A percentile compares a stretch with the other conserved stretches of the same genome.
Evolutionary conservation across 2,329 filamentous ascomycete species (phyloP).

Genomic region (Xylariaceae sp.): DNA sequence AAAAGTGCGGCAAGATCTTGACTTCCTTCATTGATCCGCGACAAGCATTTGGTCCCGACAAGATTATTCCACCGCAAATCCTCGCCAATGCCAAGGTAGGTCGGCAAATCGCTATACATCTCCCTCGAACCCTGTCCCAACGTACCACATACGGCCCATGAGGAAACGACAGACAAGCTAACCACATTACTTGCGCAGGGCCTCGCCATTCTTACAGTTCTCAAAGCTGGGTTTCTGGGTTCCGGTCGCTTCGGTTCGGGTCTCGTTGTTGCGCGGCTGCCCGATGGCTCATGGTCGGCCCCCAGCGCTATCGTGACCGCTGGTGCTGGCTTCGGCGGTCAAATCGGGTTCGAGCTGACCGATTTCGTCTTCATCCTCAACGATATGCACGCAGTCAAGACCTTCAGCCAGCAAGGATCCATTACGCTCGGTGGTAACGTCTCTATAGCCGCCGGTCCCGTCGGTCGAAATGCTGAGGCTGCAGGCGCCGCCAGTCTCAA

Average conservation of each 20-base stretch:
- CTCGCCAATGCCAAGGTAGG: conserved; percentile 85
- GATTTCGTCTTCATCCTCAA: conserved; percentile 99
- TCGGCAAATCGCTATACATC: neutral
- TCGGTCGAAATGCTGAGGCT: conserved; percentile 93
- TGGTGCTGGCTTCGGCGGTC: conserved; percentile 78
- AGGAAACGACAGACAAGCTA: conserved; percentile 1
- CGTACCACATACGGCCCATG: neutral
- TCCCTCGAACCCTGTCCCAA: neutral
- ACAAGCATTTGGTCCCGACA: conserved; percentile 92
- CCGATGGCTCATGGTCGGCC: conserved; percentile 76
- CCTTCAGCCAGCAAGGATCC: conserved; percentile 88
- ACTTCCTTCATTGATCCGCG: conserved; percentile 90
- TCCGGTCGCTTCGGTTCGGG: conserved; percentile 79
- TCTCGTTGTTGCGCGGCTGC: conserved; percentile 73
- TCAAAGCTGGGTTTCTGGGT: conserved; percentile 83
- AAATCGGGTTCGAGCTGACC: conserved; percentile 83
- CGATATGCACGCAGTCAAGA: conserved; percentile 81
- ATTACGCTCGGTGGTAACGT: conserved; percentile 95
- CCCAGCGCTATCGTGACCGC: conserved; percentile 77
- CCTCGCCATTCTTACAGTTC: conserved; percentile 78
- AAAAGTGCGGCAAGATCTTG: conserved; percentile 94
- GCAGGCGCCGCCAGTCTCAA: conserved; percentile 88
- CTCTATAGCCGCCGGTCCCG: conserved; percentile 87
- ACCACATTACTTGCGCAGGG: conserved; percentile 41
- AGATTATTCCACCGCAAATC: conserved; percentile 88